Evolutionary conservation across 2,329 filamentous ascomycete genomes (phyloP), one percentile per base, ranked within the genome.

Genomic region (Myriosclerotinia scirpicola): DNA sequence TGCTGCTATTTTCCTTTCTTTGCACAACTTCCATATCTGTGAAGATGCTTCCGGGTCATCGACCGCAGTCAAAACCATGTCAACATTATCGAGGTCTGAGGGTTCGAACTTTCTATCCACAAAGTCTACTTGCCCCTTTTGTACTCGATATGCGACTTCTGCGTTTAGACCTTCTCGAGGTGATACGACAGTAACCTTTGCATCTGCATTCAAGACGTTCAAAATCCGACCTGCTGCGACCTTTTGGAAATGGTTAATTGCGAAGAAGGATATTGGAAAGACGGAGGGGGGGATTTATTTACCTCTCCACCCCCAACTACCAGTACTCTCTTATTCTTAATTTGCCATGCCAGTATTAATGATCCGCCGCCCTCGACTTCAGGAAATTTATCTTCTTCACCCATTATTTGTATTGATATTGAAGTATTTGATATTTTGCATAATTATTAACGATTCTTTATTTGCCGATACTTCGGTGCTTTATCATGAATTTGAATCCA

Each of bases 291-390:
- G 9, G 9, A 2, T 38, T 7, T 5, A 20, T 71, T 70, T 81
- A 96, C 94, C 84, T 98, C 94, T 78, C 95, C 95, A 74, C 94
- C 95, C 71, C 95, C 95, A 9, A 99, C 87, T 5, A 99, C 91
- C n/a, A 99, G 81, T 20, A 98, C 90, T 71, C 88, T 87, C 79
- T 96, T 97, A 78, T 89, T 89, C 76, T 88, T 90, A 74, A 97
- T 89, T 81, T 98, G 95, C 93, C 94, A 99, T 76, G 95, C 95
- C 63, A 99, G 82, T 70, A 99, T 95, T 71, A 99, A 81, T 69
- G 94, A 98, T 67, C 93, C 95, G 62, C 94, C 94, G 66, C 92
- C 91, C 79, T 97, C 89, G 38, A 98, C 86, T 70, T 90, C 83
- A 67, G 93, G 92, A 76, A 91, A 97, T 26, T 26, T 26, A 61